These are phyloP conservation scores for Rhizomucor pusillus DNA, from an alignment of 371 early-diverging fungal species.

Conservation along the genomic window DNA sequence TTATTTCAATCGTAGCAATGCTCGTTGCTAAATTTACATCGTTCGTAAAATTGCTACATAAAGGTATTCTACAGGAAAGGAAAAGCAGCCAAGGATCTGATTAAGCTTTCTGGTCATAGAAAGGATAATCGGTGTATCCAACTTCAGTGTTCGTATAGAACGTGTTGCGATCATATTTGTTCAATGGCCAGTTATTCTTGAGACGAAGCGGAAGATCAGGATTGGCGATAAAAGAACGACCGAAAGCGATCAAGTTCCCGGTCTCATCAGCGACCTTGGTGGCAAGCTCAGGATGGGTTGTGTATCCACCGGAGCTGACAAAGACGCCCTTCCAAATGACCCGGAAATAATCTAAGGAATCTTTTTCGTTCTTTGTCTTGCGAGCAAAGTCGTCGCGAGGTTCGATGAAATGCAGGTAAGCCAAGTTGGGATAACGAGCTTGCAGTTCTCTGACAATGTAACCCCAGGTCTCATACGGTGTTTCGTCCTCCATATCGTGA, in stretches of 20 bases:
- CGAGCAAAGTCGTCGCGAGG: slow-evolving; percentile 17
- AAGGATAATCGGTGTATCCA: slow-evolving; percentile 34
- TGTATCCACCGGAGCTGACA: slow-evolving; percentile 26
- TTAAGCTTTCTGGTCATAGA: slow-evolving; percentile 10
- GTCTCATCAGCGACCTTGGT: slow-evolving; percentile 18
- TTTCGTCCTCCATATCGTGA: slow-evolving; percentile 28
- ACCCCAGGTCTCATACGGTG: slow-evolving; percentile 33
- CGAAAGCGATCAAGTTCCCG: slow-evolving; percentile 28
- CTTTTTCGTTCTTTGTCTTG: slow-evolving; percentile 15
- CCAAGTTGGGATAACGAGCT: slow-evolving; percentile 19
- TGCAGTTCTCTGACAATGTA: slow-evolving; percentile 21
- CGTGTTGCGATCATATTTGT: slow-evolving; percentile 22
- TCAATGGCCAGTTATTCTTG: slow-evolving; percentile 19
- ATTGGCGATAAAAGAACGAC: slow-evolving; percentile 35
- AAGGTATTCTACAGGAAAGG: too few relatives aligned
- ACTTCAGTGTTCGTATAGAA: slow-evolving; percentile 17
- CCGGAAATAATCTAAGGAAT: slow-evolving; percentile 27
- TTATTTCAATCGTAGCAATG: too few relatives aligned
- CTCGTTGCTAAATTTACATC: too few relatives aligned
- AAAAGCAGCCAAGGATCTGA: too few relatives aligned
- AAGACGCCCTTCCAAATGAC: slow-evolving; percentile 29
- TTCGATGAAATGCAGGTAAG: slow-evolving; percentile 36
- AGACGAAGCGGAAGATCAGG: slow-evolving; percentile 33
- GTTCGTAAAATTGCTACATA: too few relatives aligned
- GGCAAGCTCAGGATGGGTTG: slow-evolving; percentile 16